Base-by-base conservation (phyloP, 805 yeast genomes). In the Hanseniaspora valbyensis region DNA sequence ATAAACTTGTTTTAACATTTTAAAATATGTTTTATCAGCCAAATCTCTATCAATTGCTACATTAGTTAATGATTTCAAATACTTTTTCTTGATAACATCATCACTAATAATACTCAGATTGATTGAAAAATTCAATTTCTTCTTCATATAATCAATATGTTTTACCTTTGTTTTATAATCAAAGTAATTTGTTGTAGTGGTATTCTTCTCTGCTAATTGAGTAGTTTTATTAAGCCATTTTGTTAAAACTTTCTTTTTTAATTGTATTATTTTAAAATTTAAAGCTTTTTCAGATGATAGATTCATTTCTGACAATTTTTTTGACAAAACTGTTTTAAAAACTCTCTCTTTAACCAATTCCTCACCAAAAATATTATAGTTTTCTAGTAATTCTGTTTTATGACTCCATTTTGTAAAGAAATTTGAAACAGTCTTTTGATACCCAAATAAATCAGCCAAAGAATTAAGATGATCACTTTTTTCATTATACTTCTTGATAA, bases 271-370 rank as follows among this genome's bases (percentile, higher is more conserved):
- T 3, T 2, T 2, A 22, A 14, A 18, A 3, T 9, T 12, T 10
- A 21, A 12, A 2, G 49, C 49, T 13, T 9, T 19, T 8, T 26
- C 26, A 16, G 9, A 5, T 4, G 16, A n/a, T 16, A 19, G 8
- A 6, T 25, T 7, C 12, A 25, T 7, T 13, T 2, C 3, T 8
- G 12, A 9, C 36, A 39, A 21, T 8, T 45, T 38, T 16, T 18
- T 9, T 8, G 3, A 4, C 3, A 39, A 21, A 10, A 24, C 10
- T 10, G 3, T 26, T 21, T 48, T 48, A 10, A 37, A 25, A 25
- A 25, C 2, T 18, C 44, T 16, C 40, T 48, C 51, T 32, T 32
- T 48, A 10, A 48, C 30, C 13, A 48, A 33, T 22, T 48, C 51
- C 4, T 48, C 25, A 6, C 51, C 51, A 33, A 40, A 48, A 19